phyloP scores from a whole-genome alignment of 805 yeast genomes.

The Peterozyma toletana region DNA sequence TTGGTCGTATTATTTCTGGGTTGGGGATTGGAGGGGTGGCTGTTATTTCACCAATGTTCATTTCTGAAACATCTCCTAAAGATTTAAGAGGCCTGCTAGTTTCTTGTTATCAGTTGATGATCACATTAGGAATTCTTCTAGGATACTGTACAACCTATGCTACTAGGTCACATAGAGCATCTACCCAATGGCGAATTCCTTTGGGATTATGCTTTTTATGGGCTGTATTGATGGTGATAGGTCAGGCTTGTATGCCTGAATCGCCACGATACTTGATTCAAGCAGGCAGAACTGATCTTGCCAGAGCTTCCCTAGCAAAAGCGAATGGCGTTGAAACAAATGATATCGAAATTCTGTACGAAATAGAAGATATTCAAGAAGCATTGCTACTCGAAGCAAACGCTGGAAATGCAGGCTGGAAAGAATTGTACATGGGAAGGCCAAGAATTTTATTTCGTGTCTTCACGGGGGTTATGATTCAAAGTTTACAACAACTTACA shows the following conservation, averaged over 20 bases:
- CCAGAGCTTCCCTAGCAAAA: slow-evolving; percentile 21
- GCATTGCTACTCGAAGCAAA: not conserved
- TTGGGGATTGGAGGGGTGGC: slow-evolving; percentile 47
- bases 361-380: not conserved
- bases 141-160: slow-evolving; percentile 27
- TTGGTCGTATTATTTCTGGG: slow-evolving; percentile 47
- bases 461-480: slow-evolving; percentile 2
- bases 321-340: not conserved
- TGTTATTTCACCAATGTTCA: slow-evolving; percentile 39
- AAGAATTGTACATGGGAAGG: not conserved
- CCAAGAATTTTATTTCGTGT: slow-evolving; percentile 4
- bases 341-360: not conserved
- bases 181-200: slow-evolving; percentile 21
- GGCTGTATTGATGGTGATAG: slow-evolving; percentile 17
- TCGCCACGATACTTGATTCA: slow-evolving; percentile 35
- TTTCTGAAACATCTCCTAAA: slow-evolving; percentile 37
- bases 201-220: slow-evolving; percentile 7
- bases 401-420: not conserved
- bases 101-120: slow-evolving; percentile 30
- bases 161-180: slow-evolving; percentile 12
- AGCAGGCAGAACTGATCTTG: slow-evolving; percentile 31
- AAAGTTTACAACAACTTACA: slow-evolving; percentile 33
- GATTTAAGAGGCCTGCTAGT: slow-evolving; percentile 36
- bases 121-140: slow-evolving; percentile 21
- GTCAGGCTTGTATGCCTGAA: slow-evolving; percentile 31